These are phyloP conservation scores for Phytophthora foliorum DNA, from an alignment of 352 stramenopile genomes.

Conservation along the genomic window DNA sequence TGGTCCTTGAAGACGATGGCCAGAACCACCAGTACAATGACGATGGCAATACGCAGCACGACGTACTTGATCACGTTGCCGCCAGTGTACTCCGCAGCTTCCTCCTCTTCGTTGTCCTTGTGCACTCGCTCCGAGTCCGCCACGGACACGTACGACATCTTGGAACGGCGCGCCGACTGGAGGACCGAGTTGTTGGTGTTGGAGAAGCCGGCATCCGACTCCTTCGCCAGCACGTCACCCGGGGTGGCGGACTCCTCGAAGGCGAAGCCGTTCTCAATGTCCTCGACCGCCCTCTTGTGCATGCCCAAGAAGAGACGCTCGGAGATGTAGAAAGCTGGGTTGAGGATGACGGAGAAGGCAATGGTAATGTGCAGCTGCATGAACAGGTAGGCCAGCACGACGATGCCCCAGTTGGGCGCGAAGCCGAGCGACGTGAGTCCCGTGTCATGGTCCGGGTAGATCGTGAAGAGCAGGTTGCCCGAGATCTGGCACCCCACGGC, in stretches of 20 bases:
- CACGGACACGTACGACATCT: slow-evolving; percentile 59
- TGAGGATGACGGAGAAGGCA: slow-evolving; percentile 54
- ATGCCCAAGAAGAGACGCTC: slow-evolving; percentile 61
- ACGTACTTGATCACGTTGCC: slow-evolving; percentile 47
- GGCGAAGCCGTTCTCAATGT: slow-evolving; percentile 38
- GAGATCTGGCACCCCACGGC: slow-evolving; percentile 73
- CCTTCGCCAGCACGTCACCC: slow-evolving; percentile 14
- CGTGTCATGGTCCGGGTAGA: slow-evolving; percentile 51
- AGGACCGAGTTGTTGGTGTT: slow-evolving; percentile 20
- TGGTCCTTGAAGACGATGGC: slow-evolving; percentile 62
- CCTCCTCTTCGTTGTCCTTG: slow-evolving; percentile 40
- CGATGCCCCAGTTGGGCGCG: slow-evolving; percentile 45
- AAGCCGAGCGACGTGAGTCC: slow-evolving; percentile 53
- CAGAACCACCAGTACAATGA: slow-evolving; percentile 47
- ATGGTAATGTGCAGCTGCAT: slow-evolving; percentile 71
- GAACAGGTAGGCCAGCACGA: slow-evolving; percentile 63
- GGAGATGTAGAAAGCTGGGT: slow-evolving; percentile 55
- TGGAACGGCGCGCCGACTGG: slow-evolving; percentile 36
- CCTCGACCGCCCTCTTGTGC: slow-evolving; percentile 45
- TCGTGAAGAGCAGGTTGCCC: slow-evolving; percentile 75
- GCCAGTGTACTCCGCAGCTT: slow-evolving; percentile 44
- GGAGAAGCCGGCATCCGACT: slow-evolving; percentile 29
- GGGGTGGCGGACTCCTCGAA: slow-evolving; percentile 28
- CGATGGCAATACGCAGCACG: slow-evolving; percentile 37
- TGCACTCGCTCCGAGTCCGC: slow-evolving; percentile 49